Evolutionary conservation across 2,329 filamentous ascomycete species (phyloP), one percentile per base, ranked within the genome.

Genomic region (Aspergillus tanneri): DNA sequence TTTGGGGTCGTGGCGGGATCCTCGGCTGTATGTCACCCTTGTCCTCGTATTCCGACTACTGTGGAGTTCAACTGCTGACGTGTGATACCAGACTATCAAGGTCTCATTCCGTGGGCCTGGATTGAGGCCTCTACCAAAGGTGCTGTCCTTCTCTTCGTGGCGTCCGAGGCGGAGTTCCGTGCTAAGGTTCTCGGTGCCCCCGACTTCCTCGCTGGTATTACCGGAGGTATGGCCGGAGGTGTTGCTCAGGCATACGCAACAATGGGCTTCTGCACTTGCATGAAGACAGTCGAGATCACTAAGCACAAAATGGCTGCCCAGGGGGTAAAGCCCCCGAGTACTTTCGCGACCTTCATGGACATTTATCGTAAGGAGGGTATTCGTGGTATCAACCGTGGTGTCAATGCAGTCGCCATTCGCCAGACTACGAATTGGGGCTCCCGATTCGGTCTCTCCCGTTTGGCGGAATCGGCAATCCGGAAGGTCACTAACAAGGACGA

Each of bases 211-310:
- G 84, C 85, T 60, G 93, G 93, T 69, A 97, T 99, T 76, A 70
- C 80, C 24, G 93, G 93, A 66, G 93, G 93, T 73, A 90, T 99
- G 79, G 81, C 85, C 18, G 93, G 93, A 70, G 93, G 93, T 81
- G 85, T 99, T 50, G 93, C 92, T 38, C 93, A 99, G 78, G 93
- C 93, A 52, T 99, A 99, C 72, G 93, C 93, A 59, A 99, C 93
- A 71, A 99, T 99, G 92, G 93, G 93, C 61, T 99, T 99, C 85
- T 99, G 93, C 77, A 99, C 93, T 54, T 99, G 93, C 83, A 99
- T 99, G 93, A 99, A 99, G 85, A 99, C 93, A 56, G 93, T 97
- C 60, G 93, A 99, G 76, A 99, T 99, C 76, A 99, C 93, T 68
- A 95, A 96, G 78, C 87, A 93, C 81, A 97, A 97, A 83, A 79